phyloP scores from a whole-genome alignment of 2,329 filamentous ascomycete species.

The Sporothrix inflata region DNA sequence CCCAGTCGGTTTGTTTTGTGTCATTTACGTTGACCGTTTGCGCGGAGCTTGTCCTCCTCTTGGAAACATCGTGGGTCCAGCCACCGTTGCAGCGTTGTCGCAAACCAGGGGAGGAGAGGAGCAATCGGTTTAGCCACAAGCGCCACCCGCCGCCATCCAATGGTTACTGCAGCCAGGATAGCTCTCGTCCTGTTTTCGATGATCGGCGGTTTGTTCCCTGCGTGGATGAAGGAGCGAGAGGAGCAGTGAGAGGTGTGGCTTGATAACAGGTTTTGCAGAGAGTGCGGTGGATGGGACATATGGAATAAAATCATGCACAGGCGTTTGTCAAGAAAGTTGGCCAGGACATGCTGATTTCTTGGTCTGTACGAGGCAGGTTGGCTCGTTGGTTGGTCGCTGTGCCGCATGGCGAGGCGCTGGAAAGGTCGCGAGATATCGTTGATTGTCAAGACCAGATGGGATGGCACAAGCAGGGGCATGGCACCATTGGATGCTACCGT shows the following conservation, averaged over 20 bases:
- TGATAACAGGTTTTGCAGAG: constrained; percentile 15
- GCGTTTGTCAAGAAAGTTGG: not conserved
- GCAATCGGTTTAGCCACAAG: not conserved
- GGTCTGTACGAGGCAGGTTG: not conserved
- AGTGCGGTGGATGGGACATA: not conserved
- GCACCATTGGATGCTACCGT: constrained; percentile 4
- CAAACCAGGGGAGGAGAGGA: not conserved
- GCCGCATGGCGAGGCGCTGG: not conserved
- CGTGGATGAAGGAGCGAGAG: not conserved
- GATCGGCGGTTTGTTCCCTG: constrained; percentile 1
- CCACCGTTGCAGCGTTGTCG: not conserved
- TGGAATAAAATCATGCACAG: not conserved
- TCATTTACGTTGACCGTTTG: not conserved
- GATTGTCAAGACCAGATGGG: not conserved
- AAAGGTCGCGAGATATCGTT: not conserved
- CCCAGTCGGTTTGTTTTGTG: not conserved
- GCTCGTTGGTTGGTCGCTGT: not conserved
- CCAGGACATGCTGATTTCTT: not conserved
- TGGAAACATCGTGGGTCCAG: not conserved
- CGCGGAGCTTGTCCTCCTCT: constrained; percentile 1
- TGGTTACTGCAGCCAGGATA: not conserved
- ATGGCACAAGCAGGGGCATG: not conserved
- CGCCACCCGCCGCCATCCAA: not conserved
- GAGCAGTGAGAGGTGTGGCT: not conserved
- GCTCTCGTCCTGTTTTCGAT: not conserved